Evolutionary conservation across 2,329 filamentous ascomycete genomes (phyloP).

Genomic region (Capronia epimyces): DNA sequence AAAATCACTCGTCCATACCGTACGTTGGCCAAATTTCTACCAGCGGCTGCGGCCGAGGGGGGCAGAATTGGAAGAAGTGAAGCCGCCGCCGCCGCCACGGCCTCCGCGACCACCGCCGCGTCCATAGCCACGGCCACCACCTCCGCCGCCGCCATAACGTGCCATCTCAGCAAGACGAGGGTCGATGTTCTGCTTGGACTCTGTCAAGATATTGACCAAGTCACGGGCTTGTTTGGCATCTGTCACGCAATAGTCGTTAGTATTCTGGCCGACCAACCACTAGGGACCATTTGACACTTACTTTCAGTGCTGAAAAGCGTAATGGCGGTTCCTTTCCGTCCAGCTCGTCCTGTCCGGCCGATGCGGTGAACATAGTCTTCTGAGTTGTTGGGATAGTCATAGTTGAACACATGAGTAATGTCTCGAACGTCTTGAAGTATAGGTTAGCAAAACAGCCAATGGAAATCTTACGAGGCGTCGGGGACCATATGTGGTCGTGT

Average conservation of each 20-base stretch:
- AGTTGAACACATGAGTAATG: constrained; percentile 99
- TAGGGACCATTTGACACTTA: too few relatives aligned
- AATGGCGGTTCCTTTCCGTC: constrained; percentile 90
- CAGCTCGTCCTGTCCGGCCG: constrained; percentile 65
- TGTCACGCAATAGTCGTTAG: constrained; percentile 38
- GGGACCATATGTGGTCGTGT: constrained; percentile 56
- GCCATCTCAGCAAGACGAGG: constrained; percentile 94
- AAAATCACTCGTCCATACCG: background rate
- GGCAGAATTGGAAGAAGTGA: constrained; percentile 54
- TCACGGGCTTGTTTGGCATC: constrained; percentile 95
- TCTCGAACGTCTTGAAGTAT: constrained; percentile 94
- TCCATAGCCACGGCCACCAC: constrained; percentile 60
- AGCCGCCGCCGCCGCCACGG: constrained; percentile 52
- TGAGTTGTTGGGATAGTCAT: constrained; percentile 96
- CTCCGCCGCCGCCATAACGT: constrained; percentile 81
- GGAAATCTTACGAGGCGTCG: constrained; percentile 39
- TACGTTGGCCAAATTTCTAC: constrained; percentile 35
- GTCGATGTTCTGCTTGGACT: constrained; percentile 97
- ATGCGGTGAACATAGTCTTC: constrained; percentile 66
- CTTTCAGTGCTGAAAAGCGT: constrained; percentile 99
- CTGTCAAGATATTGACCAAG: constrained; percentile 82
- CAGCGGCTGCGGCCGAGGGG: constrained; percentile 54
- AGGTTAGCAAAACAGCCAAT: constrained; percentile 66
- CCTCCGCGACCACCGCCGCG: constrained; percentile 61
- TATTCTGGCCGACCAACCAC: background rate